phyloP scores from a whole-genome alignment of 768 basidiomycete species.

The Phylloporus sp. region DNA sequence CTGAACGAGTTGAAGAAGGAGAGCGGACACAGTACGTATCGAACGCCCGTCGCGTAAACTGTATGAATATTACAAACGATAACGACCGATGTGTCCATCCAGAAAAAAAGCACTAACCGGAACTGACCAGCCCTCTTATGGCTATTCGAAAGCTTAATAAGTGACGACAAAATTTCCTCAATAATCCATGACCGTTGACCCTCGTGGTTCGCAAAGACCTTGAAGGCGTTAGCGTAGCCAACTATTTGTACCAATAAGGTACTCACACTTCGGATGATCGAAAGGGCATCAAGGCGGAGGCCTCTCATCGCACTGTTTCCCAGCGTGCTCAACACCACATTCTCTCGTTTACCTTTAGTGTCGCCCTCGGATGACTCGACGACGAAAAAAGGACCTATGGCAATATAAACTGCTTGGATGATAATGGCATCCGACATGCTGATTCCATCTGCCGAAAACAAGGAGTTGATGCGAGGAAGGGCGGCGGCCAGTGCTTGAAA shows the following conservation, averaged over 20 bases:
- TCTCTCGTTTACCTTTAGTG: slow-evolving; percentile 52
- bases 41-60: slow-evolving; percentile 88
- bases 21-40: slow-evolving; percentile 90
- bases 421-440: slow-evolving; percentile 84
- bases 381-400: slow-evolving; percentile 92
- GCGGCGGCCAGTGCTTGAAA: slow-evolving; percentile 71
- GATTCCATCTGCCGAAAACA: slow-evolving; percentile 69
- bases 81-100: neutral
- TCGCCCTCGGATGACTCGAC: slow-evolving; percentile 63
- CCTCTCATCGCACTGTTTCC: slow-evolving; percentile 80
- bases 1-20: slow-evolving; percentile 94
- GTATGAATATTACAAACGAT: neutral
- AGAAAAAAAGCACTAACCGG: slow-evolving; percentile 50
- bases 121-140: slow-evolving; percentile 91
- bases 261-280: slow-evolving; percentile 81
- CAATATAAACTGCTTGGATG: slow-evolving; percentile 88
- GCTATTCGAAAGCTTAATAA: slow-evolving; percentile 85
- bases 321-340: slow-evolving; percentile 57
- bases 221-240: slow-evolving; percentile 6
- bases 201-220: slow-evolving; percentile 91
- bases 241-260: neutral
- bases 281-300: slow-evolving; percentile 75
- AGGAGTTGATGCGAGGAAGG: slow-evolving; percentile 68
- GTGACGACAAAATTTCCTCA: slow-evolving; percentile 89
- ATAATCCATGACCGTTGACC: slow-evolving; percentile 95